Evolutionary conservation across 1,139 yeast genomes (phyloP).

Genomic region (Pichia kudriavzevii): DNA sequence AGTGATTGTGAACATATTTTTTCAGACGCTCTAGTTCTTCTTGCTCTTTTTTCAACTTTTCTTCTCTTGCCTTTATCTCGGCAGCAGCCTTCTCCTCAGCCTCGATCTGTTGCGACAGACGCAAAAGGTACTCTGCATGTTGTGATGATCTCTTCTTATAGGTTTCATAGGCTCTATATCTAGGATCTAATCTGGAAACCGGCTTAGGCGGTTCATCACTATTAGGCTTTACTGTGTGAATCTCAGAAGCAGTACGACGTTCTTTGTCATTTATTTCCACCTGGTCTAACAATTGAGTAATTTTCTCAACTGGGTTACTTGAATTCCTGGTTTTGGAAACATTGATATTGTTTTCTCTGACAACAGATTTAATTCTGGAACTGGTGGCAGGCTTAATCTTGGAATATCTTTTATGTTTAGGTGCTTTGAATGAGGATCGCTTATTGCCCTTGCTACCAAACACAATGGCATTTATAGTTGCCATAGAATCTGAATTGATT

Average conservation of each 20-base stretch:
- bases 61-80: conserved; percentile 27
- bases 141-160: conserved; percentile 25
- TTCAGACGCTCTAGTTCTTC: conserved; percentile 10
- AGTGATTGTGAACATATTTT: background rate
- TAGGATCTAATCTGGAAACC: conserved; percentile 63
- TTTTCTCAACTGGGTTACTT: conserved; percentile 26
- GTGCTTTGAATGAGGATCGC: conserved; percentile 6
- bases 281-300: conserved; percentile 26
- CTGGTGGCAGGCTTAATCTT: conserved; percentile 6
- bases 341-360: conserved; percentile 1
- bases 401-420: conserved; percentile 3
- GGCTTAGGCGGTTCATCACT: conserved; percentile 46
- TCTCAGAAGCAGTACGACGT: conserved; percentile 39
- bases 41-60: conserved; percentile 11
- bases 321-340: conserved; percentile 9
- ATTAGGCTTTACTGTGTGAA: conserved; percentile 4
- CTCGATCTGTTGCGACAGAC: conserved; percentile 16
- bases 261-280: conserved; percentile 37
- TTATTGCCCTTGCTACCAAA: conserved; percentile 20
- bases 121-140: conserved; percentile 20
- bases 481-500: conserved; percentile 25
- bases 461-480: conserved; percentile 25
- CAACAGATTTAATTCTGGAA: conserved; percentile 3
- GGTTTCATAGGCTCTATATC: conserved; percentile 26
- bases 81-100: conserved; percentile 14